Base-by-base conservation (phyloP, 106 monocot species). In the Ottelia alismoides region DNA sequence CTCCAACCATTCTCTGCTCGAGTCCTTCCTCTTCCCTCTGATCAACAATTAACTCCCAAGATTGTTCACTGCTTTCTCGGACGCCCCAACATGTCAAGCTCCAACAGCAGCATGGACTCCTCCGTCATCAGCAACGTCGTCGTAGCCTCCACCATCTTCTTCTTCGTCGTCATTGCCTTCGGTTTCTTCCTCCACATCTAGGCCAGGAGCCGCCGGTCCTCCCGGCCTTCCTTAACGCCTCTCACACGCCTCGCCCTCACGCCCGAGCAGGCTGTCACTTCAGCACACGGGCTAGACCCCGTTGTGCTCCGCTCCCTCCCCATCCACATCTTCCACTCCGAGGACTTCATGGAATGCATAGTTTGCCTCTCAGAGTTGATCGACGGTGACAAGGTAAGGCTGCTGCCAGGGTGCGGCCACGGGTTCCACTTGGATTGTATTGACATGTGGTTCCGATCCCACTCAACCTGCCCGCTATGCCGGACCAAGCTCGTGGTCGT, bases 361-460 rank as follows among this genome's bases (percentile, higher is more conserved):
- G 67, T 67, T 16, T 67, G 67, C 31, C 67, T 67, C 21, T 49
- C 67, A 14, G 57, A 67, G 49, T n/a, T 67, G 1, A 23, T 18
- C 24, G 57, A 57, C 35, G 67, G 67, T 25, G 67, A 67, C 35
- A 67, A 51, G 25, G 50, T 25, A 6, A 17, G 67, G 26, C 28
- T 67, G 6, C 48, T 67, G 31, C 67, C 67, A 0, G 51, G 21
- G 49, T 67, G 67, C 67, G 50, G 51, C 27, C 67, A 67, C 25
- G 67, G 67, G 16, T 67, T 67, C 49, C 67, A 67, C 35, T 26
- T 67, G 7, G 67, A 67, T 3, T 67, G 67, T 40, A 67, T 67
- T 47, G 57, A 67, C 50, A 67, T 67, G 67, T 67, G 51, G 67
- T 58, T 67, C 40, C 30, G 12, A 12, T 67, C 57, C 22, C 67